Base-by-base conservation (phyloP, 495 filamentous ascomycete genomes). In the Hypoxylon crocopeplum region DNA sequence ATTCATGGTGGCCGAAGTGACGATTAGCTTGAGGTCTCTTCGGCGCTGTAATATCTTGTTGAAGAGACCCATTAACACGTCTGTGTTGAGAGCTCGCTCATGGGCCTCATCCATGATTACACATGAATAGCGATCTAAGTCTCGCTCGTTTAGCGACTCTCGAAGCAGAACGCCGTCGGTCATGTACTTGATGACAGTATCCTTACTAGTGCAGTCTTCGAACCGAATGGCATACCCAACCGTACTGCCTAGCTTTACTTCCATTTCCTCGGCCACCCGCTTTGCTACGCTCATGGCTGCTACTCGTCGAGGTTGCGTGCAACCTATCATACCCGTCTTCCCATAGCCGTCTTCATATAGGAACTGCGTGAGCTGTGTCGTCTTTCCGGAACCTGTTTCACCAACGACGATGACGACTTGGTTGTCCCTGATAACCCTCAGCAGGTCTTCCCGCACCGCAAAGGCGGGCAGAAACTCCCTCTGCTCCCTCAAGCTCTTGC, bases 51-150 rank as follows among this genome's bases (percentile, higher is more conserved):
- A 79, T 7, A 99, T 91, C 73, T 98, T 98, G 70, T 97, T 99
- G 72, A 99, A 88, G 19, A 99, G 82, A 0, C 95, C 95, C 90
- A 99, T 96, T 10, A 98, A 77, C 4, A 99, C 92, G 70, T 99
- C 95, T 2, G 95, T 99, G 68, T 98, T 98, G 34, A 99, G 77
- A 0, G 94, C 93, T 68, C 95, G 84, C 70, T 99, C 95, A 79
- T 99, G 95, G 2, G 95, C 95, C 76, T 99, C 95, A 72, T 99
- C 95, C 94, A 99, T 97, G 70, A 99, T 99, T 44, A 99, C 92
- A 69, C 92, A 96, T 10, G 93, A 96, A 72, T 99, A 99, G 66
- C 90, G 90, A 72, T 98, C 95, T 17, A 99, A 82, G 68, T 99
- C 96, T 12, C 85, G 82, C 66, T 97, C 92, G 42, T 90, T 89